phyloP scores from a whole-genome alignment of 2,329 filamentous ascomycete species.

The Penicillium sp. region DNA sequence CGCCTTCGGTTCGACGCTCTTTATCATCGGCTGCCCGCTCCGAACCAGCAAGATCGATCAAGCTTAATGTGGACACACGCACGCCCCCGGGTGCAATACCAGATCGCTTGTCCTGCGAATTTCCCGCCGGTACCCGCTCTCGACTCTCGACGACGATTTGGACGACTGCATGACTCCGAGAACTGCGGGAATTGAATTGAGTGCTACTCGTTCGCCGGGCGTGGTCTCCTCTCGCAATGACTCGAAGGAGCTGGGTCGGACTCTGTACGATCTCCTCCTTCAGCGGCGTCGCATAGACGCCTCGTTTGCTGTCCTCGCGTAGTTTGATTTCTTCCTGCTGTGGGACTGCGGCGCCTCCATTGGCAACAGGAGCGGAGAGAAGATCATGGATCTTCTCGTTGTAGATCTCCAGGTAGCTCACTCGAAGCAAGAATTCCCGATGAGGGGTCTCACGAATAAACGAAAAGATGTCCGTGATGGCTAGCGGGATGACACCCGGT shows the following conservation, averaged over 20 bases:
- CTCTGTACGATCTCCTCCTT: slow-evolving; percentile 99
- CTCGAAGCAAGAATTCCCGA: slow-evolving; percentile 85
- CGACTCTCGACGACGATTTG: slow-evolving; percentile 97
- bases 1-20: slow-evolving; percentile 86
- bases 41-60: slow-evolving; percentile 94
- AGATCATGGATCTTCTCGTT: slow-evolving; percentile 97
- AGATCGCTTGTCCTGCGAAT: slow-evolving; percentile 58
- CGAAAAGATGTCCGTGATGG: slow-evolving; percentile 98
- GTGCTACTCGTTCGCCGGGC: slow-evolving; percentile 87
- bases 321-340: slow-evolving; percentile 93
- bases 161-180: slow-evolving; percentile 94
- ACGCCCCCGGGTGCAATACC: slow-evolving; percentile 78
- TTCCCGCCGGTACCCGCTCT: slow-evolving; percentile 65
- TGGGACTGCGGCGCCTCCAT: slow-evolving; percentile 46
- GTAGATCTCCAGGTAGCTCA: slow-evolving; percentile 98
- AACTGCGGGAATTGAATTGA: slow-evolving; percentile 94
- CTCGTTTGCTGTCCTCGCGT: slow-evolving; percentile 90
- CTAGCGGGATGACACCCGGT: slow-evolving; percentile 91
- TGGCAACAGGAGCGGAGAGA: slow-evolving; percentile 65
- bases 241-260: slow-evolving; percentile 86
- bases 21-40: slow-evolving; percentile 95
- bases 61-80: slow-evolving; percentile 84
- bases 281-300: slow-evolving; percentile 90
- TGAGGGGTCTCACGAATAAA: slow-evolving; percentile 97
- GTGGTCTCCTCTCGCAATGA: slow-evolving; percentile 91